A percentile compares a stretch with the other conserved stretches of the same genome.
phyloP scores from a whole-genome alignment of 2,329 filamentous ascomycete species.

The Trichoderma simmonsii region DNA sequence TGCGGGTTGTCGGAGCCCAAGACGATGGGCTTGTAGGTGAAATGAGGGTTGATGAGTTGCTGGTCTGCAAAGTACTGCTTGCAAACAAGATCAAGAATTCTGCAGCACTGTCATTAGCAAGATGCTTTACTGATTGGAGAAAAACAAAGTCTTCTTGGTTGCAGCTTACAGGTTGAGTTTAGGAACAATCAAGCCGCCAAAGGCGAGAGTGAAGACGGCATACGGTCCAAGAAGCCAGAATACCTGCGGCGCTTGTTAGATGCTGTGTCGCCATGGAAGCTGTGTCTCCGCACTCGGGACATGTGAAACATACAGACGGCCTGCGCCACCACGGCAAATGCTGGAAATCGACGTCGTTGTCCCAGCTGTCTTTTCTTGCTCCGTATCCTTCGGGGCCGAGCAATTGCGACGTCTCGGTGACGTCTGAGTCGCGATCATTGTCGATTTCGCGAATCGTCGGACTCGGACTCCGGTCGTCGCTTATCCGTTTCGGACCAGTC shows the following conservation, averaged over 20 bases:
- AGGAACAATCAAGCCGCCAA: constrained; percentile 81
- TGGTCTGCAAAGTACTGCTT: constrained; percentile 74
- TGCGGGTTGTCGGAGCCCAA: constrained; percentile 71
- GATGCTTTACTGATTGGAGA: not conserved
- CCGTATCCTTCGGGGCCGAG: constrained; percentile 31
- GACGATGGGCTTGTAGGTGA: constrained; percentile 60
- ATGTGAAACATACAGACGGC: constrained; percentile 52
- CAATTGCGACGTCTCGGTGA: constrained; percentile 40
- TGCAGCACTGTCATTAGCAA: constrained; percentile 25
- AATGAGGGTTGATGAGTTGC: constrained; percentile 54
- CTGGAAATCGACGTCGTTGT: constrained; percentile 51
- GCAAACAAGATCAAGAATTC: constrained; percentile 79
- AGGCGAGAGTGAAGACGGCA: constrained; percentile 76
- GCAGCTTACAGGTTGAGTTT: constrained; percentile 70
- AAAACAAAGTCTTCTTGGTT: not conserved
- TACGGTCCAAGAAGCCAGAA: constrained; percentile 82
- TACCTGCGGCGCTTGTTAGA: constrained; percentile 50
- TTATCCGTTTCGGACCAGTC: constrained; percentile 13
- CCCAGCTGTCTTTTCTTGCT: constrained; percentile 12
- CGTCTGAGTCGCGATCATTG: constrained; percentile 13
- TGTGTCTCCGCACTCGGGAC: not conserved
- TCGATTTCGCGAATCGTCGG: constrained; percentile 16
- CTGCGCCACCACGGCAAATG: constrained; percentile 59
- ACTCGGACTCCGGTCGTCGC: not conserved
- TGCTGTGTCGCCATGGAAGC: not conserved